Evolutionary conservation across 2,329 filamentous ascomycete genomes (phyloP), one percentile per base, ranked within the genome.

Genomic region (Sphaerostilbella broomeana): DNA sequence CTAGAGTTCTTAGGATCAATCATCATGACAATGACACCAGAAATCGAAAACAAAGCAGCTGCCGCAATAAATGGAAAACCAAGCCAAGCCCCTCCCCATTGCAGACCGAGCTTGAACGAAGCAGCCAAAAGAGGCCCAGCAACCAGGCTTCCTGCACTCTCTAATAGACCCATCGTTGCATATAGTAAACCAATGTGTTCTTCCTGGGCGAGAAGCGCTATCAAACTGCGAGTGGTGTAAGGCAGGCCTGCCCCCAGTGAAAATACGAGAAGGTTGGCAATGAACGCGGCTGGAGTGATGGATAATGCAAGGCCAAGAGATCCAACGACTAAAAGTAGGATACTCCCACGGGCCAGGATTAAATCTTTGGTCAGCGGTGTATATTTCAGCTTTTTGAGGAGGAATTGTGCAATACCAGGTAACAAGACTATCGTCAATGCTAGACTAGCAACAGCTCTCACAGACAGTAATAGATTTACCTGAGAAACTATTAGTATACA

Each of bases 121-220:
- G 42, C 26, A n/a, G 47, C 47, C 17, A 51, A 40, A 3, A 49
- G 26, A 3, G 48, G 48, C 11, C 43, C 47, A 2, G 47, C 48
- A 2, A 49, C 17, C 1, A 51, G 29, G 4, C 42, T 35, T 2
- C 45, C 48, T 9, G 47, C 26, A 15, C 33, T 44, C 40, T 51
- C 48, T 11, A 49, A 27, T 17, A 49, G 36, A 17, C 43, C 40
- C 15, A 51, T 48, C 10, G 39, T 35, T 6, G 47, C 43, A 29
- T 46, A 51, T 17, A 51, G 40, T 21, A 44, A 39, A 6, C 33
- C 43, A 21, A 38, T 43, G 17, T 49, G 45, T 22, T 35, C 11
- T 6, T 22, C 36, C 5, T 45, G 41, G 4, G 47, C 40, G 21
- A 49, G 34, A 6, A 43, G 44, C 6, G 47, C 45, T 30, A 51